A percentile compares a stretch with the other conserved stretches of the same genome.
Conservation (phyloP, 805 yeast genomes). For the Candida verbasci region DNA sequence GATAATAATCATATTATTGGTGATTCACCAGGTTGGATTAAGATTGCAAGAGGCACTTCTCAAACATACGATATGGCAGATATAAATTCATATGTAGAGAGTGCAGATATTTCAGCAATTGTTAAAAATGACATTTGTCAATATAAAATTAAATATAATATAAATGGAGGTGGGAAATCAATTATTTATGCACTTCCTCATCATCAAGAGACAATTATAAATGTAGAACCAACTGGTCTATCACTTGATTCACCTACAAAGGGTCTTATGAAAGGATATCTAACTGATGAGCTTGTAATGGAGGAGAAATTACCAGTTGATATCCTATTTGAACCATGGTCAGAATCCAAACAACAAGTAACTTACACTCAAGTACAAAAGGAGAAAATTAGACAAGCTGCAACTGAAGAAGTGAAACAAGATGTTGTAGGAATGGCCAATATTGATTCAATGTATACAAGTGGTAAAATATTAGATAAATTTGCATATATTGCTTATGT, state of each 20-base stretch:
- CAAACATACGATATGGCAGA: slow-evolving; percentile 26
- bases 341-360: slow-evolving; percentile 35
- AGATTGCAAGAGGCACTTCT: slow-evolving; percentile 50
- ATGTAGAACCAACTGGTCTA: slow-evolving; percentile 21
- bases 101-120: slow-evolving; percentile 14
- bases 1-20: slow-evolving; percentile 40
- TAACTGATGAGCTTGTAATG: slow-evolving; percentile 37
- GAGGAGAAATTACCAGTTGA: slow-evolving; percentile 38
- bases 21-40: slow-evolving; percentile 36
- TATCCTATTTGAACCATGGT: slow-evolving; percentile 54
- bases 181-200: slow-evolving; percentile 53
- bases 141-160: slow-evolving; percentile 26
- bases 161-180: slow-evolving; percentile 19
- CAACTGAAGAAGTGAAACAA: slow-evolving; percentile 48
- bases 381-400: slow-evolving; percentile 41
- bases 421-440: slow-evolving; percentile 57
- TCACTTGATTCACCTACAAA: slow-evolving; percentile 46
- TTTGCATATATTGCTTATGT: slow-evolving; percentile 83
- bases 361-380: slow-evolving; percentile 27
- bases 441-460: slow-evolving; percentile 81
- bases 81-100: slow-evolving; percentile 28
- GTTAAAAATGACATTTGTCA: slow-evolving; percentile 18
- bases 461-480: slow-evolving; percentile 86
- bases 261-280: slow-evolving; percentile 44
- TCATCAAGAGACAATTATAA: slow-evolving; percentile 36